A percentile compares a stretch with the other conserved stretches of the same genome.
Evolutionary conservation across 768 basidiomycete species (phyloP).

Genomic region (Gymnopilus dilepis): DNA sequence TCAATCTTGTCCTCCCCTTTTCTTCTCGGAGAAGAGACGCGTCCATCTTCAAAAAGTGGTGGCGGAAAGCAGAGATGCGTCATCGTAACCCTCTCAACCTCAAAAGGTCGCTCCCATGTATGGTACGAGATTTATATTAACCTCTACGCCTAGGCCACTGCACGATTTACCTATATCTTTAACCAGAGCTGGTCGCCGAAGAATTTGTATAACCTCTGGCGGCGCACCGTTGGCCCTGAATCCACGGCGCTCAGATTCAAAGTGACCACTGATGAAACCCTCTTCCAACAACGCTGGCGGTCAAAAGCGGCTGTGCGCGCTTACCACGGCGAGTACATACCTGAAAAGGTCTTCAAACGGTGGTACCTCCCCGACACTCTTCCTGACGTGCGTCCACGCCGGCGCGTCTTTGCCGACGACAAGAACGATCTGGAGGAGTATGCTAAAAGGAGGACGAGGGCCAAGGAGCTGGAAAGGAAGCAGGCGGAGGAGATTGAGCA

Average conservation of each 20-base stretch:
- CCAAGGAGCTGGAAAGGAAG: constrained; percentile 39
- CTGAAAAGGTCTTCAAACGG: constrained; percentile 90
- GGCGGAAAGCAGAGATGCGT: constrained; percentile 23
- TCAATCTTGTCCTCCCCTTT: too few species aligned
- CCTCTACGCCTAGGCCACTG: not conserved
- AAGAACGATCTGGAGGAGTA: constrained; percentile 57
- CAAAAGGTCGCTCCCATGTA: constrained; percentile 31
- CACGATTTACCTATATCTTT: not conserved
- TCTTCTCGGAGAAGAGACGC: too few species aligned
- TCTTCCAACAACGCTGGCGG: constrained; percentile 92
- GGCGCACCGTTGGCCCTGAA: constrained; percentile 62
- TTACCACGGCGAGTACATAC: constrained; percentile 95
- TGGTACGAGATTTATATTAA: constrained; percentile 25
- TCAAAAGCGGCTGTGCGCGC: constrained; percentile 87
- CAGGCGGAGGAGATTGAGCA: constrained; percentile 56
- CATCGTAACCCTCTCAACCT: constrained; percentile 31
- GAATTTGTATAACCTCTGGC: constrained; percentile 91
- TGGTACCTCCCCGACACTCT: constrained; percentile 91
- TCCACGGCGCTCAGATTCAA: constrained; percentile 63
- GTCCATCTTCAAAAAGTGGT: not conserved
- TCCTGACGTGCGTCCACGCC: constrained; percentile 81
- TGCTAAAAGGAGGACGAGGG: constrained; percentile 57
- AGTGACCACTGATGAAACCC: constrained; percentile 52
- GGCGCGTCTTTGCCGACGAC: constrained; percentile 49
- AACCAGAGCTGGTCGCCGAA: constrained; percentile 83